Evolutionary conservation across 2,329 filamentous ascomycete genomes (phyloP), one percentile per base, ranked within the genome.

Genomic region (Thielaviopsis musarum): DNA sequence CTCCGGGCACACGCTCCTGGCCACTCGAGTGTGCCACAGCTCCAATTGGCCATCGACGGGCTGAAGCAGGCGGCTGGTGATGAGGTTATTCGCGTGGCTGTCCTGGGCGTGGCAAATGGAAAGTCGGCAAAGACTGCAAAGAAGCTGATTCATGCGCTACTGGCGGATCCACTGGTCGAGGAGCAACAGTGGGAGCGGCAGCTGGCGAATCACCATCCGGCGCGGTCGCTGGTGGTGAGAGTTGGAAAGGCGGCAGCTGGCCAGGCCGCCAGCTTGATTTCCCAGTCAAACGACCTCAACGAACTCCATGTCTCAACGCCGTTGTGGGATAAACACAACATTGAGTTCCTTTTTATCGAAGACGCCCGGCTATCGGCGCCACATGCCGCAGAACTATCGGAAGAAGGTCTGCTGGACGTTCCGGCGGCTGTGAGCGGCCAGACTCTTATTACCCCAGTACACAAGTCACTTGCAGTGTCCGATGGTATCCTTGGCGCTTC

Each of bases 391-490:
- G 72, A 72, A 10, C 72, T 81, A 4, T 57, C 57, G 5, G 76
- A 79, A 61, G 85, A 91, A 63, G 75, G 81, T 0, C 74, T 91
- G 13, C 77, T 95, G n/a, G 84, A 88, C n/a, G 54, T 61, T 6
- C 60, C 19, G 13, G 54, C 41, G 41, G 22, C 53, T n/a, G 22
- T 59, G 28, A 28, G 21, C n/a, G 48, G 48, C 17, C 45, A 59
- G 19, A 56, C 57, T 12, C 10, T 61, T 15, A 26, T 59, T 10
- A 89, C 88, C 52, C 91, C 91, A 0, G 89, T 96, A 1, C 91
- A 97, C 68, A 87, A 84, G 67, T 82, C 85, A 0, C 71, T 96
- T 17, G 66, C 96, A 10, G 78, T 95, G 9, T 83, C 82, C 0
- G 78, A 87, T 55, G 90, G 88, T 0, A 72, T 95, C 2, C 73